Base-by-base conservation (phyloP, 2,329 filamentous ascomycete genomes). In the Aspergillus felis region DNA sequence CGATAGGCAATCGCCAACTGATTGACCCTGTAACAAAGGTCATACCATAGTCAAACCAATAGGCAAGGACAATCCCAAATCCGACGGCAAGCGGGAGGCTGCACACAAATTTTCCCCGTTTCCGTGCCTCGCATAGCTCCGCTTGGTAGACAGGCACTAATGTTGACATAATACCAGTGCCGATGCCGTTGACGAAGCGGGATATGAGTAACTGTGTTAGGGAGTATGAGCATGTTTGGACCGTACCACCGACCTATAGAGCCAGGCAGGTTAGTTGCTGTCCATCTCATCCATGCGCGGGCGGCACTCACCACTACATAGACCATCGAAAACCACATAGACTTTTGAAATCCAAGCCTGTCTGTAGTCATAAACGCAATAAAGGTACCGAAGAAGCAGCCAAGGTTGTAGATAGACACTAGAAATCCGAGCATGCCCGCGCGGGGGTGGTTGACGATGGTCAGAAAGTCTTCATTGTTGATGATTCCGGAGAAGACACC, bases 401-500 rank as follows among this genome's bases (percentile, higher is more conserved):
- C 78, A 1, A 79, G 61, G 58, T 78, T 76, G 64, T 79, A 79
- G 50, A 75, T 74, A 20, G 69, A 71, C 35, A 78, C 76, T 32
- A 80, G 76, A 53, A 78, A 76, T 1, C 77, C 78, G 28, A 74
- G 70, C 5, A 75, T 62, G 0, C 69, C 69, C 22, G 73, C 70
- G 14, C 65, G 65, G 1, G 76, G 76, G 57, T 76, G 59, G 27
- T 71, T 57, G 38, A 80, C 76, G 2, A 73, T 68, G 3, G 67
- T 56, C 4, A 81, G 68, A 61, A 77, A 82, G 51, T 81, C 72
- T 14, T 75, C 63, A 38, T 77, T 79, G 9, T 77, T 73, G 9
- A 82, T 69, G 17, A 82, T 78, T 10, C 78, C 78, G 2, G 76
- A 74, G 59, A 81, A 80, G 0, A 80, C 77, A 46, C 78, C 79